Evolutionary conservation across 148 eudicot genomes (phyloP), one percentile per base, ranked within the genome.

Genomic region (Fagopyrum tataricum): DNA sequence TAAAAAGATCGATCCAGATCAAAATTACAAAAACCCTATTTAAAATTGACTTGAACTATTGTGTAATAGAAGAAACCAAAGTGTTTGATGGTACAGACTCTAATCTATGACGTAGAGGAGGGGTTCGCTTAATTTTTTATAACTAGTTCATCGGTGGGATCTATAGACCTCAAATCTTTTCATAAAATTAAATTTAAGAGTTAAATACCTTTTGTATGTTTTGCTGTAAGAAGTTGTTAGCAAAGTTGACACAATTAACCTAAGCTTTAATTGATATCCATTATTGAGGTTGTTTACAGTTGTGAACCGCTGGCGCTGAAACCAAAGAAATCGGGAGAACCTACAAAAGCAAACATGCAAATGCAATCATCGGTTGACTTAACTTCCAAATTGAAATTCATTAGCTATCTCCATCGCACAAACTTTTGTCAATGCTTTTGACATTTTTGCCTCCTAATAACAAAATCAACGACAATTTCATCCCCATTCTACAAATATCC

Each of bases 261-360:
- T 7, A 62, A 1, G 17, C 7, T 1, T 61, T 62, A 59, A 23
- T 59, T 26, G 67, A 11, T 10, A 5, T 59, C 18, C 24, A 11
- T 31, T 31, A 31, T 31, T 31, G 37, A 62, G 26, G 67, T 62
- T 62, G 67, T 7, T 62, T 62, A 62, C 67, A 62, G 42, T 62
- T 62, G 67, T 62, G 42, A 24, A 26, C 41, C 67, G 67, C 41
- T 61, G 41, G 26, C 40, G 21, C 59, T 53, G 21, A 20, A 53
- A 53, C 18, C 7, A 53, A 53, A 53, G 21, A 53, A 53, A 53
- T n/a, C n/a, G n/a, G 17, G 17, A 12, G 2, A 48, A 48, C 15
- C 53, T 49, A 49, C 53, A 15, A 49, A 49, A 13, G 15, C 14
- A 49, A 5, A 13, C 53, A 49, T 49, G 14, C 12, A 44, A 6